Conservation (phyloP, 805 yeast species). For the Candida broadrunensis region DNA sequence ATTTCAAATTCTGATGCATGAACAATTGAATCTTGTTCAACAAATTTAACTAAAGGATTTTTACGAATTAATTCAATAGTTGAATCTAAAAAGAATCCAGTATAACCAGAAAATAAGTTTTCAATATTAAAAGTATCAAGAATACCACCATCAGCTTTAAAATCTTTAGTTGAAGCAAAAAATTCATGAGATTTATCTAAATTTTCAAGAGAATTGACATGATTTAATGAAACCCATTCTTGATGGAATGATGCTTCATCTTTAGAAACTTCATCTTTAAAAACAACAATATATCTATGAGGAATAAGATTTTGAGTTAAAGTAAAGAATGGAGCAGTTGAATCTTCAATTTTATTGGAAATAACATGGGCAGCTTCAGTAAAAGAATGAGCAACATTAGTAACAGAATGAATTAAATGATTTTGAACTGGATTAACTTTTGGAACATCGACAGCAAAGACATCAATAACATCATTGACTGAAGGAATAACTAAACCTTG, state of each 20-base stretch:
- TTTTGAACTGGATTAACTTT: slow-evolving; percentile 2
- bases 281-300: slow-evolving; percentile 79
- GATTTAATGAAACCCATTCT: slow-evolving; percentile 59
- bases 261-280: slow-evolving; percentile 60
- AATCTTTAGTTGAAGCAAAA: slow-evolving; percentile 27
- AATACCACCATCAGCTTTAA: slow-evolving; percentile 48
- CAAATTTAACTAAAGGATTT: slow-evolving; percentile 60
- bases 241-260: slow-evolving; percentile 63
- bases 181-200: slow-evolving; percentile 33
- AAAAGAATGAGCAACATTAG: background rate
- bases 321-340: slow-evolving; percentile 45
- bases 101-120: slow-evolving; percentile 66
- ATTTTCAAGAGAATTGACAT: slow-evolving; percentile 38
- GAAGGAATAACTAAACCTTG: slow-evolving; percentile 61
- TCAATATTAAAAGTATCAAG: slow-evolving; percentile 60
- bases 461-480: slow-evolving; percentile 38
- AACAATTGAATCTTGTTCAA: slow-evolving; percentile 76
- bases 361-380: background rate
- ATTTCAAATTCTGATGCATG: slow-evolving; percentile 58
- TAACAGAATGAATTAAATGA: background rate
- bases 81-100: slow-evolving; percentile 77
- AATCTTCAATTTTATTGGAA: background rate
- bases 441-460: slow-evolving; percentile 20
- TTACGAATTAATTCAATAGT: slow-evolving; percentile 71
- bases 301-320: slow-evolving; percentile 55